These are phyloP conservation scores for Crataegus laevigata DNA, from an alignment of 306 rosid species.

Conservation along the genomic window DNA sequence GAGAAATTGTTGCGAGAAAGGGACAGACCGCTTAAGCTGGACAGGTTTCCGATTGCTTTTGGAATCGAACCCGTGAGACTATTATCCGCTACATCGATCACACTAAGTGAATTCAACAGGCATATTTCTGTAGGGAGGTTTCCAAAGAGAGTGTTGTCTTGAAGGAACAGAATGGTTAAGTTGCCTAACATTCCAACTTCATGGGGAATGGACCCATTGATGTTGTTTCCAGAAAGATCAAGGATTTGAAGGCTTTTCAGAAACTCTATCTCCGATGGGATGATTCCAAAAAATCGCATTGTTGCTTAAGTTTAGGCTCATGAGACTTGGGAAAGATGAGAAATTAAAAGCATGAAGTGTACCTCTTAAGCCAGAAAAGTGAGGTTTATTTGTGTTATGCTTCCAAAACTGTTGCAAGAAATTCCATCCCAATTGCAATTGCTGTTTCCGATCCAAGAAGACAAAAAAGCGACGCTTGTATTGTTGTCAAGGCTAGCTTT, in stretches of 20 bases:
- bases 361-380: slow-evolving; percentile 18
- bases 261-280: slow-evolving; percentile 1
- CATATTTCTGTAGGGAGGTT: slow-evolving; percentile 6
- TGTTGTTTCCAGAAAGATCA: not conserved
- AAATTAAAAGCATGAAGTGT: slow-evolving; percentile 15
- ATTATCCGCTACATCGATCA: not conserved
- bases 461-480: not conserved
- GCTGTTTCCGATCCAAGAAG: slow-evolving; percentile 15
- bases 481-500: slow-evolving; percentile 13
- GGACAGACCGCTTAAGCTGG: not conserved
- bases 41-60: slow-evolving; percentile 5
- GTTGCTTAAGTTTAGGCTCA: not conserved
- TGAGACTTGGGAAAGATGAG: slow-evolving; percentile 17
- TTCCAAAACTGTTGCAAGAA: slow-evolving; percentile 2
- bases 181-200: not conserved
- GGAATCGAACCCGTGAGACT: slow-evolving; percentile 18
- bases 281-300: slow-evolving; percentile 9
- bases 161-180: not conserved
- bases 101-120: not conserved
- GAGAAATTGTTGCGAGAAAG: not conserved
- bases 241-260: not conserved
- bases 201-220: slow-evolving; percentile 1
- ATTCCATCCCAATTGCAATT: slow-evolving; percentile 21
- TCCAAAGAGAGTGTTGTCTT: not conserved
- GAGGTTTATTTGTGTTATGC: slow-evolving; percentile 10